Base-by-base conservation (phyloP, 257 asterid species). In the Solanum gandarillasii region DNA sequence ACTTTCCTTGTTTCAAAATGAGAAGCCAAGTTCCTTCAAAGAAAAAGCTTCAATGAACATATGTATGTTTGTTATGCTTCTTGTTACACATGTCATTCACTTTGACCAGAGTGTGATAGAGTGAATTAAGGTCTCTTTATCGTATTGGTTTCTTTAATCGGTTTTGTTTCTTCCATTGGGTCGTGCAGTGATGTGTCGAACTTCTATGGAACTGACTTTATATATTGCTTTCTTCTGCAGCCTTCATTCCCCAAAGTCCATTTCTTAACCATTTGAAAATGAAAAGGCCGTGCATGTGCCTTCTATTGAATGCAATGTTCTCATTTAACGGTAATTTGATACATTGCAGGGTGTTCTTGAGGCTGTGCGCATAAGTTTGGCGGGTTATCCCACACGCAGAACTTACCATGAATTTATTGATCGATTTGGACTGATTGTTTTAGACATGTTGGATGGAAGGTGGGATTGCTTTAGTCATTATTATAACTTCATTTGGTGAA, bases 351-450 rank as follows among this genome's bases (percentile, higher is more conserved):
- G 99, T 92, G 99, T 97, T 88, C 88, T 97, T 72, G 99, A 97
- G 92, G 99, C 99, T 87, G 98, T 97, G 87, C 98, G 99, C 62
- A 97, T 97, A 91, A 97, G 99, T 94, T 91, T 97, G 95, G 99
- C 99, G 2, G 99, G 99, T 85, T 97, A 97, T 87, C 99, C 99
- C 85, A 96, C 99, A 9, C 95, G 99, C 90, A 97, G 94, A 94
- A 95, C 98, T 87, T 96, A 95, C 88, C 95, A 93, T 87, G 99
- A 96, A 90, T 97, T 97, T 92, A 95, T 97, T 35, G 96, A 97
- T 88, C 94, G 99, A 89, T 97, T 95, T 93, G 99, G 99, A 83
- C 92, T 97, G 36, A 91, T 96, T 87, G 95, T 97, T 83, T 89
- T 96, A 62, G 99, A 97, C 86, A 91, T 95, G 76, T 67, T 94